Evolutionary conservation across 2,329 filamentous ascomycete species (phyloP), one percentile per base, ranked within the genome.

Genomic region (Cladophialophora exuberans): DNA sequence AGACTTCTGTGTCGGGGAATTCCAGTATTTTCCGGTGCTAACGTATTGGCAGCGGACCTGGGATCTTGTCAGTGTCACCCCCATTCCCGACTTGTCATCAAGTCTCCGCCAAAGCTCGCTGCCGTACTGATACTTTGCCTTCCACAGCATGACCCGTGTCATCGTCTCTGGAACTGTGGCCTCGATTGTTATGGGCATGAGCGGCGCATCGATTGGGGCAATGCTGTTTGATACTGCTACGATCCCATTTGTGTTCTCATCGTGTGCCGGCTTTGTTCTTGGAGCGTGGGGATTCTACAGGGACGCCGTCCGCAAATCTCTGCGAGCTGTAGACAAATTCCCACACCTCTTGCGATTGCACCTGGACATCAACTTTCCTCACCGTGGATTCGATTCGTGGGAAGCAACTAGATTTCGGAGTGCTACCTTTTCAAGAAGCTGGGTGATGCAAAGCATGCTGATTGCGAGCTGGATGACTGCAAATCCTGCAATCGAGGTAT

Each of bases 391-490:
- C 18, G 41, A 61, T 13, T 49, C 53, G 10, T 63, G 61, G 61
- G 33, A 43, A 10, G 9, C 26, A 2, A 28, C 22, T 2, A 35
- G 56, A 10, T 52, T 63, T 18, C 26, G 51, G 25, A 60, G 56
- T 41, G 26, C 17, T 4, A 39, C 47, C 39, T 63, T 61, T 25
- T 26, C 26, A 2, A 15, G 23, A 13, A 61, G 51, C 35, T 63
- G 61, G 61, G 52, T 59, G 10, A 36, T 63, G 44, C 45, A 51
- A 23, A 63, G 61, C 36, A 63, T 63, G 61, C 30, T 61, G 20
- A 33, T 63, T 30, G 61, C 59, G 5, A 61, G 58, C 44, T 63
- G 61, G 61, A 45, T 63, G 59, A 63, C 61, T 15, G 61, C 61
- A 15, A 51, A 46, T 13, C 30, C 47, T 3, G 54, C 59, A 7